These are phyloP conservation scores for Meyerozyma carpophila DNA, from an alignment of 1,139 yeast genomes.

Conservation along the genomic window DNA sequence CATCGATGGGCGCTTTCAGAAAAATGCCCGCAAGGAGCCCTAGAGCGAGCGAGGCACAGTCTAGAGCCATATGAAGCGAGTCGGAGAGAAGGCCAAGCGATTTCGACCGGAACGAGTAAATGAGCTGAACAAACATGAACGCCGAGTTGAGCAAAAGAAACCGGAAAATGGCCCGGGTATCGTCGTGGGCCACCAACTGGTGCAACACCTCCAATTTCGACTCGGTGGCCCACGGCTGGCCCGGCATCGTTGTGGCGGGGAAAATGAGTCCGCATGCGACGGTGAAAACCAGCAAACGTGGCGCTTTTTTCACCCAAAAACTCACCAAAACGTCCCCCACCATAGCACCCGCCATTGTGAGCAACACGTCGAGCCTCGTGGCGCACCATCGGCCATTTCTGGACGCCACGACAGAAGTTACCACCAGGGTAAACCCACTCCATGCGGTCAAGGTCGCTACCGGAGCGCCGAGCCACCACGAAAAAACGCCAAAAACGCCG, in stretches of 20 bases:
- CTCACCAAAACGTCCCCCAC: neutral
- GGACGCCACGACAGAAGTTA: neutral
- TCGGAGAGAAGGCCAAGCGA: conserved; percentile 90
- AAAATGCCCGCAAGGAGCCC: conserved; percentile 82
- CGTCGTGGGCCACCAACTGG: conserved; percentile 54
- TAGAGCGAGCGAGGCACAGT: conserved; percentile 82
- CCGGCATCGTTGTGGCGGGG: neutral
- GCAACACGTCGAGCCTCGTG: neutral
- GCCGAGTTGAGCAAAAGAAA: conserved; percentile 80
- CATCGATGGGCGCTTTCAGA: conserved; percentile 40
- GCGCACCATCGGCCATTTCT: neutral
- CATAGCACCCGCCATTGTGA: neutral
- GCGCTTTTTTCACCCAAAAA: neutral
- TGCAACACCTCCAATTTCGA: neutral
- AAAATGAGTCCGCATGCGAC: neutral
- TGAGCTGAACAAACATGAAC: conserved; percentile 89
- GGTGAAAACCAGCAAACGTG: neutral
- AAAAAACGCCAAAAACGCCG: neutral
- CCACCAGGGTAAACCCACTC: neutral
- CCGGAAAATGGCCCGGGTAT: conserved; percentile 84
- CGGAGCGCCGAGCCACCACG: neutral
- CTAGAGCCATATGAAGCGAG: conserved; percentile 93
- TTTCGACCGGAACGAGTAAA: conserved; percentile 88
- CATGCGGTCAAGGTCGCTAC: neutral
- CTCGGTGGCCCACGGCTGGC: conserved; percentile 1